Base-by-base conservation (phyloP, 2,329 filamentous ascomycete species). In the Cordyceps pruinosa region DNA sequence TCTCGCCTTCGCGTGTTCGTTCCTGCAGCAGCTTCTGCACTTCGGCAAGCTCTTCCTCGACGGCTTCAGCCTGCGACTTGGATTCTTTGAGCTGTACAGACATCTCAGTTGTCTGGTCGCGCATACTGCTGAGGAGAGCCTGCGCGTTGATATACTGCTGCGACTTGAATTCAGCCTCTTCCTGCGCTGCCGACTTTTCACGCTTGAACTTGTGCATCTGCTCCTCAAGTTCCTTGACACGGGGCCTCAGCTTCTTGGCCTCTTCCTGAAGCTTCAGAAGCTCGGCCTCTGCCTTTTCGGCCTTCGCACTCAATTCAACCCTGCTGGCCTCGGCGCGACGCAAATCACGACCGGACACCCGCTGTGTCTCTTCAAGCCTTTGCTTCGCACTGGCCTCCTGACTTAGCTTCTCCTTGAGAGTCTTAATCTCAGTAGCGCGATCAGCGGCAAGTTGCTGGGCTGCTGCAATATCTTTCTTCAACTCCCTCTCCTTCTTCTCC, bases 41-140 rank as follows among this genome's bases (percentile, higher is more conserved):
- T 71, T 99, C 94, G 1, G 85, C 84, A 1, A 97, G 79, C 70
- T 99, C 94, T 72, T 99, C 94, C 66, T 97, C 93, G 0, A 97
- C 76, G 58, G 86, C 89, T 66, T 97, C 92, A 39, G 86, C 88
- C 62, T 90, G 86, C 50, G 87, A 84, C 60, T 88, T 85, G 1
- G 89, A 84, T 72, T 99, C 94, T 71, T 94, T 96, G 72, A 97
- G 87, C 73, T 97, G 94, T 62, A 90, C 88, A 5, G 86, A 86
- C 66, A 97, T 82, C 74, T 99, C 94, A 1, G 88, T 83, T 0
- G 87, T 88, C 74, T 97, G 91, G 65, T 97, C 91, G 60, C 92
- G 89, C 90, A 97, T 94, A 68, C 89, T 96, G 65, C 86, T 87
- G 69, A 97, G 85, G 15, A 97, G 75, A 51, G 87, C 88, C 69